Percentiles rank a stretch among this genome's conserved stretches.
phyloP scores from a whole-genome alignment of 371 early-diverging fungal species.

The Massospora cicadina region DNA sequence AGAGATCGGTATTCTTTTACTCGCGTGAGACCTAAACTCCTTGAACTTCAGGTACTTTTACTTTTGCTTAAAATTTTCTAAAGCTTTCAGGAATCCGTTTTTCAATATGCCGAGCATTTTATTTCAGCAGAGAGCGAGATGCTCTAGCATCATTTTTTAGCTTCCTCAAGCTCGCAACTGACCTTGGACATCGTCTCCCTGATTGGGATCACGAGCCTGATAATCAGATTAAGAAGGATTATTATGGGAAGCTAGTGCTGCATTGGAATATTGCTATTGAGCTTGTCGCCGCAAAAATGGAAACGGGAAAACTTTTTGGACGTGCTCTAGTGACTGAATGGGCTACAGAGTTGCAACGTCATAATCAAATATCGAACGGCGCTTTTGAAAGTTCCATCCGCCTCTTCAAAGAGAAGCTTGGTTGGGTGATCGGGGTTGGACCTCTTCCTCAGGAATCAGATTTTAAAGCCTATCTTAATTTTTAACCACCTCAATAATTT shows the following conservation, averaged over 20 bases:
- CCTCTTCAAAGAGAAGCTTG: slow-evolving; percentile 43
- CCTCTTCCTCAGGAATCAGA: not conserved
- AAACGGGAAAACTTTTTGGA: slow-evolving; percentile 58
- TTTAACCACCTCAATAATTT: not conserved
- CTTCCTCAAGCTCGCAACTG: slow-evolving; percentile 58
- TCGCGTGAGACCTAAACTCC: slow-evolving; percentile 55
- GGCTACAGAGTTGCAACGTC: slow-evolving; percentile 49
- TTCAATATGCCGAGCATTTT: slow-evolving; percentile 74
- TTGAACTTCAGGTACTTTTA: slow-evolving; percentile 38
- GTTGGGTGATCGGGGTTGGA: slow-evolving; percentile 38
- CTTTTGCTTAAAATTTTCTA: not conserved
- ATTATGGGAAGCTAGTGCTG: slow-evolving; percentile 50
- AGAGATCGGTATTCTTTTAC: slow-evolving; percentile 77
- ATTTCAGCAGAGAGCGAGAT: slow-evolving; percentile 47
- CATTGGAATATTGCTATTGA: slow-evolving; percentile 60
- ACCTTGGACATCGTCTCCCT: slow-evolving; percentile 58
- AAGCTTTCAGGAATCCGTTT: slow-evolving; percentile 36
- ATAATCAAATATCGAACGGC: slow-evolving; percentile 27
- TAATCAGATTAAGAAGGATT: slow-evolving; percentile 39
- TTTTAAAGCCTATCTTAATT: not conserved
- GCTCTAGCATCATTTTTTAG: slow-evolving; percentile 52
- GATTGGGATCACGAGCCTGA: slow-evolving; percentile 54
- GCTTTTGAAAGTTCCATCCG: slow-evolving; percentile 35
- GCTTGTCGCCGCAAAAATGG: slow-evolving; percentile 44
- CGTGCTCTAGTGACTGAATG: slow-evolving; percentile 56